Conservation (phyloP, 2,329 filamentous ascomycete genomes). For the Cladosporium sp. region DNA sequence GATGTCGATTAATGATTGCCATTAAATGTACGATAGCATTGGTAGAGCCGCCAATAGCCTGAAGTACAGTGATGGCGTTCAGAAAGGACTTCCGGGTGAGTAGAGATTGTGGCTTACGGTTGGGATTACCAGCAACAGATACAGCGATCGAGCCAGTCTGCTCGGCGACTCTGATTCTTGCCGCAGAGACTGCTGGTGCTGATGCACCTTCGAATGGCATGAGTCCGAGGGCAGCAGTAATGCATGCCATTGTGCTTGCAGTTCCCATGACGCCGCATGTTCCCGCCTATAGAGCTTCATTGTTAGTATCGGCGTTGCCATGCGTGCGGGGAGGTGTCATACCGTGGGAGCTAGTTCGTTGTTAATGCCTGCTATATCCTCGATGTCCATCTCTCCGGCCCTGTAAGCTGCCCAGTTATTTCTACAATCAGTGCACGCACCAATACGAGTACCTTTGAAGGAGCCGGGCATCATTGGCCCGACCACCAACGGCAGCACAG, state of each 20-base stretch:
- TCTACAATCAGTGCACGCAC: constrained; percentile 70
- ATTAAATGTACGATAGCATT: constrained; percentile 42
- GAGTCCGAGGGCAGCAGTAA: constrained; percentile 49
- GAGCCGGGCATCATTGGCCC: constrained; percentile 73
- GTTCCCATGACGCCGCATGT: constrained; percentile 56
- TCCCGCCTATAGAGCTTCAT: constrained; percentile 32
- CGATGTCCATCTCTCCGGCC: constrained; percentile 62
- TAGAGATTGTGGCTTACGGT: constrained; percentile 39
- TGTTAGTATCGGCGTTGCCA: too few species aligned
- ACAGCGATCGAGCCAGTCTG: constrained; percentile 50
- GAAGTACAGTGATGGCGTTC: constrained; percentile 43
- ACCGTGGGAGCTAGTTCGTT: constrained; percentile 68
- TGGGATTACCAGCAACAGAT: constrained; percentile 32
- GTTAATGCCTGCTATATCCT: constrained; percentile 66
- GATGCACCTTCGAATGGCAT: constrained; percentile 50
- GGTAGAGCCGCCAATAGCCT: constrained; percentile 43
- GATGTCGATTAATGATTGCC: constrained; percentile 48
- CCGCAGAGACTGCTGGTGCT: constrained; percentile 50
- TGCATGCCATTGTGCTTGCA: constrained; percentile 53
- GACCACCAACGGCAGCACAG: constrained; percentile 62
- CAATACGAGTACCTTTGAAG: constrained; percentile 58
- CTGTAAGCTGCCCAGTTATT: constrained; percentile 68
- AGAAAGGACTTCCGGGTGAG: constrained; percentile 45
- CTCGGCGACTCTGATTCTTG: constrained; percentile 49
- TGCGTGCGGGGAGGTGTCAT: constrained; percentile 20